phyloP scores from a whole-genome alignment of 2,329 filamentous ascomycete species.

The Sporothrix humicola region DNA sequence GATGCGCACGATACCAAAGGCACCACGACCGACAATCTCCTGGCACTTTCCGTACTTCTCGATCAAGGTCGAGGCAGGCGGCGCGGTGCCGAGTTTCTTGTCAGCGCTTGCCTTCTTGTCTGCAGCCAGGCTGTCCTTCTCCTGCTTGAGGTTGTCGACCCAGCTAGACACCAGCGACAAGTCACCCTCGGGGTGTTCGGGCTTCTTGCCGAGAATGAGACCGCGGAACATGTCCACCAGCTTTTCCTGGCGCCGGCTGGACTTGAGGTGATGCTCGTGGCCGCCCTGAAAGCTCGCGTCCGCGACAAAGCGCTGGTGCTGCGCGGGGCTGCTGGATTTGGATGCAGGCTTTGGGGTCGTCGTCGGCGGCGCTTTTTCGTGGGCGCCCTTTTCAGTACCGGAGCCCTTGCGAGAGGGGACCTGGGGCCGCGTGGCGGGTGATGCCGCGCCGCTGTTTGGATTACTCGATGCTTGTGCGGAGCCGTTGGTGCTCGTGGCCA shows the following conservation, averaged over 20 bases:
- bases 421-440: slow-evolving; percentile 50
- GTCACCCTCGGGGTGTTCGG: slow-evolving; percentile 78
- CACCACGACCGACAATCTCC: slow-evolving; percentile 92
- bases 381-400: slow-evolving; percentile 48
- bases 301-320: slow-evolving; percentile 57
- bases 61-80: slow-evolving; percentile 68
- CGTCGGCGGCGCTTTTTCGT: slow-evolving; percentile 42
- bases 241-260: slow-evolving; percentile 91
- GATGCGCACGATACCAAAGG: slow-evolving; percentile 96
- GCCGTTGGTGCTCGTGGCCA: slow-evolving; percentile 38
- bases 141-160: slow-evolving; percentile 90
- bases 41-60: slow-evolving; percentile 99
- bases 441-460: slow-evolving; percentile 37
- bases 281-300: slow-evolving; percentile 64
- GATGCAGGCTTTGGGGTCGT: slow-evolving; percentile 47
- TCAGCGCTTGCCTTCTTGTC: slow-evolving; percentile 59
- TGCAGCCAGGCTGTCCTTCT: slow-evolving; percentile 75
- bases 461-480: slow-evolving; percentile 41
- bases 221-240: slow-evolving; percentile 88
- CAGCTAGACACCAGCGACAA: slow-evolving; percentile 92
- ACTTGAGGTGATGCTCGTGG: slow-evolving; percentile 88
- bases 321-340: slow-evolving; percentile 42
- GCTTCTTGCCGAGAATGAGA: slow-evolving; percentile 77
- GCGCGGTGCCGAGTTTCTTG: slow-evolving; percentile 29
- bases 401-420: slow-evolving; percentile 53